Conservation (phyloP, 164 flowering plant genomes). For the Nelumbo lutea region DNA sequence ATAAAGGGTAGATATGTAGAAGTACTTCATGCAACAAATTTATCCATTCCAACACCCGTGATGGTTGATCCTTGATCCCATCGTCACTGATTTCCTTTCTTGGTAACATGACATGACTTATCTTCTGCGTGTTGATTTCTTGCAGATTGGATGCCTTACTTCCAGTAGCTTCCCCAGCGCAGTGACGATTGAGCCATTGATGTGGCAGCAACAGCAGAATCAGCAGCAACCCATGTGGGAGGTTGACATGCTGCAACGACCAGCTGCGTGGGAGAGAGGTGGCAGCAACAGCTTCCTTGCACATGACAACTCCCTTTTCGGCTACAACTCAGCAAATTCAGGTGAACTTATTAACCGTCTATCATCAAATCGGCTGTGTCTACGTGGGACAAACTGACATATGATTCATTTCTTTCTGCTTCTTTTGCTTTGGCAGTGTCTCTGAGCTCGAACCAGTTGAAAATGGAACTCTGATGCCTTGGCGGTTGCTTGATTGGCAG, state of each 20-base stretch:
- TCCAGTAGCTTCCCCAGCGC: slow-evolving; percentile 40
- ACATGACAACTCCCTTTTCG: slow-evolving; percentile 50
- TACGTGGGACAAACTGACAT: not conserved
- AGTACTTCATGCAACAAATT: not conserved
- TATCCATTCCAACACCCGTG: not conserved
- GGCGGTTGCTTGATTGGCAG: slow-evolving; percentile 10
- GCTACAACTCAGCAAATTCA: slow-evolving; percentile 55
- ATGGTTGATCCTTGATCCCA: not conserved
- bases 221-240: slow-evolving; percentile 48
- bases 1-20: not conserved
- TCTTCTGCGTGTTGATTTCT: not conserved
- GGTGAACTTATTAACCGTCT: slow-evolving; percentile 27
- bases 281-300: slow-evolving; percentile 37
- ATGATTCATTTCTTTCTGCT: not conserved
- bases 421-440: slow-evolving; percentile 27
- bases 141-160: slow-evolving; percentile 46
- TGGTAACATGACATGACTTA: too few species aligned
- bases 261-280: slow-evolving; percentile 40
- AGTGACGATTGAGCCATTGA: slow-evolving; percentile 28
- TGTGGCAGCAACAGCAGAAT: slow-evolving; percentile 27
- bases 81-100: not conserved
- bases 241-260: slow-evolving; percentile 33
- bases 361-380: too few species aligned
- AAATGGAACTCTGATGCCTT: slow-evolving; percentile 67
- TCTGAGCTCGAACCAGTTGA: slow-evolving; percentile 48